phyloP scores from a whole-genome alignment of 192 early-diverging fungal species.

The Entomortierella parvispora region DNA sequence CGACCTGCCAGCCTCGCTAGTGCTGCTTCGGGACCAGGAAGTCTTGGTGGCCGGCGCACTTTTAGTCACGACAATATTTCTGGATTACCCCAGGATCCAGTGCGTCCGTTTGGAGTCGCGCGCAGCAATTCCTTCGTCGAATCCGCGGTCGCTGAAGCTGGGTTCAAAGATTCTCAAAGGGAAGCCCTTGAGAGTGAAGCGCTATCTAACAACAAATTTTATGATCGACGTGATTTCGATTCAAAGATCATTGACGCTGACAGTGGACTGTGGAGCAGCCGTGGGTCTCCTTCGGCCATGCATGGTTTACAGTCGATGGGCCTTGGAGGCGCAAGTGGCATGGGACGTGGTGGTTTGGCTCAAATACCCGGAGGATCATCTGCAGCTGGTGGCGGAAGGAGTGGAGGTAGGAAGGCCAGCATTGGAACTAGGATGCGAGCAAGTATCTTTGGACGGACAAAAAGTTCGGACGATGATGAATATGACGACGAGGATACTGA shows the following conservation, averaged over 20 bases:
- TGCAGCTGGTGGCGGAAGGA: constrained; percentile 3
- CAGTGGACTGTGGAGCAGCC: not conserved
- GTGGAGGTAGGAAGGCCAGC: constrained; percentile 14
- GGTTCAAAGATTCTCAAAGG: constrained; percentile 10
- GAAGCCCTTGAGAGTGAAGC: constrained; percentile 14
- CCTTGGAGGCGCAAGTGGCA: not conserved
- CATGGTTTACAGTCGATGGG: constrained; percentile 18
- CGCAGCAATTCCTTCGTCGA: constrained; percentile 38
- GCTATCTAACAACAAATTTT: constrained; percentile 18
- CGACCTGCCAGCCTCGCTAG: too few species aligned
- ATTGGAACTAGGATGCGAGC: constrained; percentile 23
- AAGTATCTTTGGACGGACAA: constrained; percentile 24
- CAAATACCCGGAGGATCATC: not conserved
- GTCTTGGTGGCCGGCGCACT: too few species aligned
- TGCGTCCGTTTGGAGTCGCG: constrained; percentile 3
- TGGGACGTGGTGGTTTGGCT: not conserved
- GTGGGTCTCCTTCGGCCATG: not conserved
- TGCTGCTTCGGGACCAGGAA: too few species aligned
- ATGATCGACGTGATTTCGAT: constrained; percentile 47
- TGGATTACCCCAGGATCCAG: not conserved
- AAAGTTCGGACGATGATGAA: constrained; percentile 20
- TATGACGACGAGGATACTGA: constrained; percentile 25
- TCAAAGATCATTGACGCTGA: constrained; percentile 40
- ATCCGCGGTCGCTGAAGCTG: constrained; percentile 28
- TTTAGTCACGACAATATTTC: not conserved